Conservation (phyloP, 306 rosid species). For the Lagenaria siceraria region DNA sequence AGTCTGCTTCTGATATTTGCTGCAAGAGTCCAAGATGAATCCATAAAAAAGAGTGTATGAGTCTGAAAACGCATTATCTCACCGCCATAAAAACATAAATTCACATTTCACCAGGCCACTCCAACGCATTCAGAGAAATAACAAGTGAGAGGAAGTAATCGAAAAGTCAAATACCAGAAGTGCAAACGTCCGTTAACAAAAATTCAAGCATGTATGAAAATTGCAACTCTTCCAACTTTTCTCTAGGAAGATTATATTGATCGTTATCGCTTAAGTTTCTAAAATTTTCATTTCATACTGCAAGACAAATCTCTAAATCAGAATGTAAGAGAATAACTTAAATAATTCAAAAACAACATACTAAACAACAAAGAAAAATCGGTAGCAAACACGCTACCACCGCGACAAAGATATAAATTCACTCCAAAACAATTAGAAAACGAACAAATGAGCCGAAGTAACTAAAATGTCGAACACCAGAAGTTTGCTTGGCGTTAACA, state of each 20-base stretch:
- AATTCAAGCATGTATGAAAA: not conserved
- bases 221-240: not conserved
- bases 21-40: not conserved
- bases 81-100: not conserved
- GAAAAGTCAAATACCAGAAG: not conserved
- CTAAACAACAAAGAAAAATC: not conserved
- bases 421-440: not conserved
- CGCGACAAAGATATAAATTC: not conserved
- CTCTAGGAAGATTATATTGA: not conserved
- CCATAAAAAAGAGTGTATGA: not conserved
- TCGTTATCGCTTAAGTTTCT: not conserved
- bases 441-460: not conserved
- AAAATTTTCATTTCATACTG: not conserved
- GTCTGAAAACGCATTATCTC: not conserved
- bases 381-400: not conserved
- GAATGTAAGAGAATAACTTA: not conserved
- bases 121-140: not conserved
- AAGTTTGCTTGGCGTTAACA: not conserved
- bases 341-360: not conserved
- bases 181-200: not conserved
- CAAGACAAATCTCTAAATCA: not conserved
- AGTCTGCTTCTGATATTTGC: not conserved
- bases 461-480: not conserved
- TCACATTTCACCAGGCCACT: not conserved
- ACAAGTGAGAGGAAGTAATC: not conserved